Percentiles rank a stretch among this genome's conserved stretches.
phyloP scores from a whole-genome alignment of 192 early-diverging fungal species.

The Podila epigama region DNA sequence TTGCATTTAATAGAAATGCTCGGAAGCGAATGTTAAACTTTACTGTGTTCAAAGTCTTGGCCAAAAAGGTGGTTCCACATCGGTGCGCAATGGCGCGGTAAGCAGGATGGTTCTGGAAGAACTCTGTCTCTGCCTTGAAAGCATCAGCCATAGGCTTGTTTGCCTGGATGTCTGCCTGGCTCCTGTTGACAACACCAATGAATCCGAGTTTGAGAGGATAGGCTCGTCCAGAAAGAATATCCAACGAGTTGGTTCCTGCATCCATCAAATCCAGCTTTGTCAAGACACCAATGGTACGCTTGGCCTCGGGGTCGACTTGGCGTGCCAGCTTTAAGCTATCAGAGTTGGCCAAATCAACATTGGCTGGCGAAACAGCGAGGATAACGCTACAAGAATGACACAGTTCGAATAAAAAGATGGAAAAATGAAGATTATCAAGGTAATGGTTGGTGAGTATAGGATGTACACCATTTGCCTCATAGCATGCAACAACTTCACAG shows the following conservation, averaged over 20 bases:
- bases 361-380: conserved; percentile 83
- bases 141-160: conserved; percentile 79
- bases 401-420: neutral
- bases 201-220: conserved; percentile 83
- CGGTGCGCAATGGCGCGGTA: conserved; percentile 75
- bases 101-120: conserved; percentile 75
- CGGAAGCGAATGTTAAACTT: neutral
- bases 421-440: neutral
- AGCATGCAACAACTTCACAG: no score
- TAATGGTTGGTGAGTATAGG: neutral
- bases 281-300: conserved; percentile 80
- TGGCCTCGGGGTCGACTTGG: conserved; percentile 83
- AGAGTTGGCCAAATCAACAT: conserved; percentile 83
- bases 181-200: conserved; percentile 86
- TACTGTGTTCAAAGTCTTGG: conserved; percentile 71
- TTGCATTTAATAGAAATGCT: neutral
- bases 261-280: conserved; percentile 91
- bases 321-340: conserved; percentile 86
- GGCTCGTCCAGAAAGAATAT: conserved; percentile 78
- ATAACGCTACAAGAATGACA: conserved; percentile 73
- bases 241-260: conserved; percentile 81
- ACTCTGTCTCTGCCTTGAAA: conserved; percentile 68
- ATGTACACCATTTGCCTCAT: neutral
- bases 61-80: conserved; percentile 78
- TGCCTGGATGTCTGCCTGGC: conserved; percentile 78